phyloP scores from a whole-genome alignment of 768 basidiomycete genomes.

The Leucosporidium creatinivorum region DNA sequence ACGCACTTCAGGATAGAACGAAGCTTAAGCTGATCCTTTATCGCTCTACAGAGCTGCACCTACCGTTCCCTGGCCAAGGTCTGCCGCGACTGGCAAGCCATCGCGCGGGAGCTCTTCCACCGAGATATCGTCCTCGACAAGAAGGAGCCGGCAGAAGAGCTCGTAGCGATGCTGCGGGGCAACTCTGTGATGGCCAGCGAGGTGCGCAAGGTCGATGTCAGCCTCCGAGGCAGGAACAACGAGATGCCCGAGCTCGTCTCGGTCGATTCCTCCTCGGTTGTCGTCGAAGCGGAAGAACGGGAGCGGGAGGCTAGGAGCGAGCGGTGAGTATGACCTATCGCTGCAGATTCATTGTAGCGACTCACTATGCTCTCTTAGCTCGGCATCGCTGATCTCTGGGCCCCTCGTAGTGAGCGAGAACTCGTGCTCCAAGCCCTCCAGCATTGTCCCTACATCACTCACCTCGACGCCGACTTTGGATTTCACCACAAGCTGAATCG shows the following conservation, averaged over 20 bases:
- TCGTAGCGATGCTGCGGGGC: not conserved
- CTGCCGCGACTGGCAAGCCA: no score
- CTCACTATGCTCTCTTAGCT: no score
- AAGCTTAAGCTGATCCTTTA: not conserved
- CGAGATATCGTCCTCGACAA: not conserved
- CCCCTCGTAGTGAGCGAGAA: not conserved
- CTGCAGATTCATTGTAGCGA: no score
- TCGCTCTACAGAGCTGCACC: not conserved
- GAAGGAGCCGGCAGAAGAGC: not conserved
- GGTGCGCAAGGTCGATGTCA: not conserved
- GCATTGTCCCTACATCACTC: not conserved
- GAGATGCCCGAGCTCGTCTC: slow-evolving; percentile 6
- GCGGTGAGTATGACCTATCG: not conserved
- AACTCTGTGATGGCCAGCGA: not conserved
- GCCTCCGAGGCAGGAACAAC: not conserved
- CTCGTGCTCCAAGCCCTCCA: not conserved
- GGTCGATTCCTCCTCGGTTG: no score
- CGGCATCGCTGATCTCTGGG: not conserved
- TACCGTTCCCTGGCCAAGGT: no score
- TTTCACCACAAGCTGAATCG: slow-evolving; percentile 6
- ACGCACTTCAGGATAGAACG: no score
- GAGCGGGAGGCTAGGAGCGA: not conserved
- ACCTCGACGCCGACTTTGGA: slow-evolving; percentile 25
- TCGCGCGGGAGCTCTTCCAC: no score
- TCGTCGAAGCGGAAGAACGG: not conserved